Evolutionary conservation across 306 rosid genomes (phyloP).

Genomic region (Bauhinia variegata): DNA sequence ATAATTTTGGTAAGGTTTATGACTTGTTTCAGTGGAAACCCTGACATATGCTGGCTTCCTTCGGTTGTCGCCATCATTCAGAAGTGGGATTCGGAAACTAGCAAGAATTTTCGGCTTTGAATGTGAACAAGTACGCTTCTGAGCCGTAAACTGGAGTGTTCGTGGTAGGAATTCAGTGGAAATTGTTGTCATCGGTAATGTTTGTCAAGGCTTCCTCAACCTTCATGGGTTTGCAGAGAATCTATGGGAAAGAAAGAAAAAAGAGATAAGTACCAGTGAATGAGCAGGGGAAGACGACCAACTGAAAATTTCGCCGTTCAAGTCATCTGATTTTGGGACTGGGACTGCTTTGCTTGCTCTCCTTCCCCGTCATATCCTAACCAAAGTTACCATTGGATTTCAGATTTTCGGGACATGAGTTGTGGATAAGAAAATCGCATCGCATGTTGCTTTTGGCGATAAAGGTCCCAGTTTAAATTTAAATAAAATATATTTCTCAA

Average conservation of each 20-base stretch:
- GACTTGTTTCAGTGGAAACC: slow-evolving; percentile 41
- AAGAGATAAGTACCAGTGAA: slow-evolving; percentile 6
- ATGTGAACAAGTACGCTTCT: slow-evolving; percentile 40
- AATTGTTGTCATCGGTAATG: slow-evolving; percentile 58
- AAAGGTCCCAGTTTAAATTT: too few relatives aligned
- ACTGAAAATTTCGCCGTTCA: neutral
- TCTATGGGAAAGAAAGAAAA: neutral
- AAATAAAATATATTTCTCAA: too few relatives aligned
- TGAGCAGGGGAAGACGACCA: neutral
- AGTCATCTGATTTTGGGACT: neutral
- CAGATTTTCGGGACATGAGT: slow-evolving; percentile 5
- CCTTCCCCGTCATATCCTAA: neutral
- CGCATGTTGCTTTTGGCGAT: too few relatives aligned
- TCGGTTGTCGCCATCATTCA: slow-evolving; percentile 36
- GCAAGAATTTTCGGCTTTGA: slow-evolving; percentile 35
- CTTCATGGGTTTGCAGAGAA: slow-evolving; percentile 35
- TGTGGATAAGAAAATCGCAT: slow-evolving; percentile 45
- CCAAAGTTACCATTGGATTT: neutral
- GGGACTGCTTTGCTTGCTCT: neutral
- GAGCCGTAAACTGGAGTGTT: slow-evolving; percentile 42
- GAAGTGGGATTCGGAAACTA: slow-evolving; percentile 42
- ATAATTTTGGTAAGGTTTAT: slow-evolving; percentile 31
- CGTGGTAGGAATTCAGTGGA: slow-evolving; percentile 65
- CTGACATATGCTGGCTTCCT: slow-evolving; percentile 36
- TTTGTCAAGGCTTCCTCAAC: neutral